Evolutionary conservation across 2,329 filamentous ascomycete species (phyloP).

Genomic region (Phialophora expanda): DNA sequence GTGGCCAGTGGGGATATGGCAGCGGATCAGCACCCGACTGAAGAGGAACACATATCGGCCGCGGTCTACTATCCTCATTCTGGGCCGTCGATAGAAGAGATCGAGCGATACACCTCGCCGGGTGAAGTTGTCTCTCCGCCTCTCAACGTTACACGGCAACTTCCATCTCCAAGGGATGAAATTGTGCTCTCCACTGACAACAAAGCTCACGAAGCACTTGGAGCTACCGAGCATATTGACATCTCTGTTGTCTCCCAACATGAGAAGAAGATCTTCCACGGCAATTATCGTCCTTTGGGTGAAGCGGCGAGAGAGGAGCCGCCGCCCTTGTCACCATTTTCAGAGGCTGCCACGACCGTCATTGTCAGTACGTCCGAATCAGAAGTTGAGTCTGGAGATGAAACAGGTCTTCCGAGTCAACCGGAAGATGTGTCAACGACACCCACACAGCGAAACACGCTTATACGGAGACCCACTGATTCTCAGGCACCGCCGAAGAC

Average conservation of each 20-base stretch:
- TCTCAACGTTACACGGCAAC: conserved; percentile 15
- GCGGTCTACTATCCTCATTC: conserved; percentile 69
- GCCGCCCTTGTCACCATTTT: conserved; percentile 30
- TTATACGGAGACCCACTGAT: conserved; percentile 39
- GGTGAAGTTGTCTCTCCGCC: conserved; percentile 29
- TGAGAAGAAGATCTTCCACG: conserved; percentile 65
- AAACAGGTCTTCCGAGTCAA: conserved; percentile 56
- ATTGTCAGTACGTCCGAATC: conserved; percentile 51
- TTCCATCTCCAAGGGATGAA: conserved; percentile 12
- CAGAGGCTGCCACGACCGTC: conserved; percentile 26
- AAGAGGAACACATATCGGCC: conserved; percentile 67
- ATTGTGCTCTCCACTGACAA: conserved; percentile 24
- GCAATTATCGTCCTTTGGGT: conserved; percentile 50
- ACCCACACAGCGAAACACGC: conserved; percentile 49
- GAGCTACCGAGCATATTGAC: conserved; percentile 58
- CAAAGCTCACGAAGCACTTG: conserved; percentile 13
- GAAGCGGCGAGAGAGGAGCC: conserved; percentile 25
- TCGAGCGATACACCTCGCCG: conserved; percentile 38
- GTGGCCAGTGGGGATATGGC: not conserved
- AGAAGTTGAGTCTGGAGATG: conserved; percentile 51
- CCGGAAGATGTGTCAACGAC: conserved; percentile 60
- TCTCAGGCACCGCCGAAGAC: conserved; percentile 53
- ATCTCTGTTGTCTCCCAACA: conserved; percentile 66
- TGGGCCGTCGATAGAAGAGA: conserved; percentile 53
- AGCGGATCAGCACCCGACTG: conserved; percentile 37